phyloP scores from a whole-genome alignment of 2,329 filamentous ascomycete species.

The Teratosphaeria gauchensis region DNA sequence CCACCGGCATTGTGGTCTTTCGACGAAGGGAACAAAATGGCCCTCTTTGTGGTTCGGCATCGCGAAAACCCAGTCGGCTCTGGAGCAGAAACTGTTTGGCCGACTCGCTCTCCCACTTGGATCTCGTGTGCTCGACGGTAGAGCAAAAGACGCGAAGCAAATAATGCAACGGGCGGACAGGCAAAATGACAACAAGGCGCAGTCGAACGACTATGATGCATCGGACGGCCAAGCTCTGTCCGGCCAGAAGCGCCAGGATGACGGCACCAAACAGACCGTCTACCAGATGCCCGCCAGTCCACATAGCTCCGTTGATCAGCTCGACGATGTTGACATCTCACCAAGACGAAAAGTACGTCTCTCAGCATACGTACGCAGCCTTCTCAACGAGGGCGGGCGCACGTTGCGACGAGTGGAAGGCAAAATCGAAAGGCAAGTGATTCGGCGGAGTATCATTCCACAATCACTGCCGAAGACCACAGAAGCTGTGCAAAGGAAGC shows the following conservation, averaged over 20 bases:
- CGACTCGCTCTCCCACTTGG: no score
- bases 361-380: not conserved
- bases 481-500: not conserved
- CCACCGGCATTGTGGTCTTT: no score
- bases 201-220: not conserved
- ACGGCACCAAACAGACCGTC: not conserved
- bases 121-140: not conserved
- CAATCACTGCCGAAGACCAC: not conserved
- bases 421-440: not conserved
- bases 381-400: not conserved
- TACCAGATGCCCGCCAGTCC: not conserved
- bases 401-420: not conserved
- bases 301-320: not conserved
- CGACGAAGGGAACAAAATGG: no score
- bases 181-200: conserved; percentile 18
- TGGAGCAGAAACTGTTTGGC: no score
- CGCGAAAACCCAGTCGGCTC: no score
- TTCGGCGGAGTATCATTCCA: not conserved
- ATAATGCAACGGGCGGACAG: conserved; percentile 14
- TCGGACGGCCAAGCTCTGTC: not conserved
- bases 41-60: no score
- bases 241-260: not conserved
- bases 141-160: not conserved
- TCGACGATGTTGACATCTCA: not conserved
- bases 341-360: not conserved